Percentiles rank a stretch among this genome's conserved stretches.
These are phyloP conservation scores for Apiotrichum gracile DNA, from an alignment of 1,284 basidiomycete genomes.

Conservation along the genomic window DNA sequence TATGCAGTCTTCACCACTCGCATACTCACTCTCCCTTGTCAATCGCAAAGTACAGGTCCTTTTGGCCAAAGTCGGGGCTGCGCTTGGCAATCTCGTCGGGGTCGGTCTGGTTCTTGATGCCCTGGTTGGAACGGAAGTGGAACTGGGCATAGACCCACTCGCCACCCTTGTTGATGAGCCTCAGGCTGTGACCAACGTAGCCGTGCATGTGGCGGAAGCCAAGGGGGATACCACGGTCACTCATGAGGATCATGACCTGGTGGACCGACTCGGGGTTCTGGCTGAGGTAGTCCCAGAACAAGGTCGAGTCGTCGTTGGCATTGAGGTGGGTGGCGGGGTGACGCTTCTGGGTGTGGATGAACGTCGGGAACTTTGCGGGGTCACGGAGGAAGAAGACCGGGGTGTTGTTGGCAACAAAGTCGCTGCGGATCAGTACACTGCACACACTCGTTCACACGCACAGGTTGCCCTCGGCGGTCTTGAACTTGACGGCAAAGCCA, in stretches of 20 bases:
- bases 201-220: slow-evolving; percentile 72
- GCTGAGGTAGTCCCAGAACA: slow-evolving; percentile 75
- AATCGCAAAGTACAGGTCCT: slow-evolving; percentile 69
- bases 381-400: slow-evolving; percentile 14
- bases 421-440: slow-evolving; percentile 37
- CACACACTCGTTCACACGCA: background rate
- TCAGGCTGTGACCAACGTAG: slow-evolving; percentile 87
- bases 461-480: slow-evolving; percentile 79
- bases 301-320: slow-evolving; percentile 39
- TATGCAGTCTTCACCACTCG: too few relatives aligned
- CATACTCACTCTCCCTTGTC: slow-evolving; percentile 56
- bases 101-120: slow-evolving; percentile 57
- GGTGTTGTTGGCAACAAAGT: slow-evolving; percentile 76
- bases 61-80: slow-evolving; percentile 74
- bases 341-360: slow-evolving; percentile 81
- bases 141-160: slow-evolving; percentile 78
- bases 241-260: slow-evolving; percentile 59
- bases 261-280: slow-evolving; percentile 88
- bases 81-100: slow-evolving; percentile 40
- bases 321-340: slow-evolving; percentile 48
- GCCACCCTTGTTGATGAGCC: slow-evolving; percentile 78
- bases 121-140: slow-evolving; percentile 68
- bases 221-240: slow-evolving; percentile 68
- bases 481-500: slow-evolving; percentile 86
- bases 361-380: slow-evolving; percentile 56